Conservation (phyloP, 2,329 filamentous ascomycete species). For the Lasiodiplodia sp. region DNA sequence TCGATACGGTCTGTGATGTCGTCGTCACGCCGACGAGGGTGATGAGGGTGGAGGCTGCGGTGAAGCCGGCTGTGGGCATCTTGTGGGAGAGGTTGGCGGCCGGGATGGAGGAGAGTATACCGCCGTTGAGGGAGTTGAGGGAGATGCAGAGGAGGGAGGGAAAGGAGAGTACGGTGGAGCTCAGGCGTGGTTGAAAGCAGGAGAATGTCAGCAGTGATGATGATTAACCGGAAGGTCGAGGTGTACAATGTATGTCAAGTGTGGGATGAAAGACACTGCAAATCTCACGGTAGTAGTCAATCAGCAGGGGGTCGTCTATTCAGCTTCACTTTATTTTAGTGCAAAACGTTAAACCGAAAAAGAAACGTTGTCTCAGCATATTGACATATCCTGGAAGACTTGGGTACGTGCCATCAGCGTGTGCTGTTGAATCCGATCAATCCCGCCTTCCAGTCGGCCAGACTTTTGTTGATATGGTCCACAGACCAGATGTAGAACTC, state of each 20-base stretch:
- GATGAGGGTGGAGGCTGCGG: constrained; percentile 38
- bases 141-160: constrained; percentile 40
- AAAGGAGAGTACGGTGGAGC: constrained; percentile 45
- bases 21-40: constrained; percentile 48
- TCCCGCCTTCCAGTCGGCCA: neutral
- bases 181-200: constrained; percentile 24
- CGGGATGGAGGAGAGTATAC: constrained; percentile 50
- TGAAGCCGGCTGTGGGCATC: constrained; percentile 48
- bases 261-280: no score
- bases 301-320: no score
- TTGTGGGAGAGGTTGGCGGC: constrained; percentile 48
- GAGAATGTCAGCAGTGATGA: neutral
- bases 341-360: no score
- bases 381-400: neutral
- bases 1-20: constrained; percentile 53
- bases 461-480: constrained; percentile 10
- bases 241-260: no score
- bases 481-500: neutral
- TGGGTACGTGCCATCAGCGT: neutral
- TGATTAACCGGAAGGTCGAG: neutral
- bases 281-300: no score
- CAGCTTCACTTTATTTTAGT: no score
- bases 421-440: neutral
- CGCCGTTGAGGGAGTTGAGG: constrained; percentile 44
- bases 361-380: no score